A percentile compares a stretch with the other conserved stretches of the same genome.
phyloP scores from a whole-genome alignment of 2,329 filamentous ascomycete genomes.

The Dothideomycetes sp. region DNA sequence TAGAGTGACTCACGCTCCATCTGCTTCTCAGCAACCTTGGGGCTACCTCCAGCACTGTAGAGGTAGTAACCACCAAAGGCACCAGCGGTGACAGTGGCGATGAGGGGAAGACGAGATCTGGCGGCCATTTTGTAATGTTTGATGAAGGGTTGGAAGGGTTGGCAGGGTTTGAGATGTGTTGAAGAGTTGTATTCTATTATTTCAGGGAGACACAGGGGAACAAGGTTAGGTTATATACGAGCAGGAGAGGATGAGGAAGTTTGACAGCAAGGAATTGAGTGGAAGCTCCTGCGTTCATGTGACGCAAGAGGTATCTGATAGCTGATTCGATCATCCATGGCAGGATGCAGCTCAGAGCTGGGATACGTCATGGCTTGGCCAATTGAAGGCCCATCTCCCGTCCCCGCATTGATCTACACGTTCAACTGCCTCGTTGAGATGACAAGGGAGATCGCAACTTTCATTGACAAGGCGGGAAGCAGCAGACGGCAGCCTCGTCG shows the following conservation, averaged over 20 bases:
- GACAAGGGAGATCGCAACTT: not conserved
- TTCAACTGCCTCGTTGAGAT: not conserved
- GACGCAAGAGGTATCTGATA: slow-evolving; percentile 10
- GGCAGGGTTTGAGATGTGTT: not conserved
- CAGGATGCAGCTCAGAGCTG: not conserved
- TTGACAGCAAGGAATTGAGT: too few relatives aligned
- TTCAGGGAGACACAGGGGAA: not conserved
- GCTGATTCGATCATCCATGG: not conserved
- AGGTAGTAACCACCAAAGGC: slow-evolving; percentile 66
- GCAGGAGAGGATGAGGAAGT: slow-evolving; percentile 1
- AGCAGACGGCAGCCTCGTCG: not conserved
- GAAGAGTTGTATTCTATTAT: not conserved
- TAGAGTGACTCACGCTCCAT: slow-evolving; percentile 60
- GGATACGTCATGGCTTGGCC: not conserved
- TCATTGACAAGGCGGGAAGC: too few relatives aligned
- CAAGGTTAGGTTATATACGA: not conserved
- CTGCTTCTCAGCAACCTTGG: slow-evolving; percentile 76
- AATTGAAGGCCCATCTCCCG: slow-evolving; percentile 10
- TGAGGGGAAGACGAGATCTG: slow-evolving; percentile 14
- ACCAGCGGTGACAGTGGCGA: slow-evolving; percentile 14
- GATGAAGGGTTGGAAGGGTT: not conserved
- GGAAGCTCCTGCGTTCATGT: not conserved
- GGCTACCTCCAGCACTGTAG: slow-evolving; percentile 72
- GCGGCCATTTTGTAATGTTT: slow-evolving; percentile 13
- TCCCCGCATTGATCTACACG: slow-evolving; percentile 7